These are phyloP conservation scores for Secale cereale DNA, from an alignment of 176 grass and related monocot genomes.

Conservation along the genomic window DNA sequence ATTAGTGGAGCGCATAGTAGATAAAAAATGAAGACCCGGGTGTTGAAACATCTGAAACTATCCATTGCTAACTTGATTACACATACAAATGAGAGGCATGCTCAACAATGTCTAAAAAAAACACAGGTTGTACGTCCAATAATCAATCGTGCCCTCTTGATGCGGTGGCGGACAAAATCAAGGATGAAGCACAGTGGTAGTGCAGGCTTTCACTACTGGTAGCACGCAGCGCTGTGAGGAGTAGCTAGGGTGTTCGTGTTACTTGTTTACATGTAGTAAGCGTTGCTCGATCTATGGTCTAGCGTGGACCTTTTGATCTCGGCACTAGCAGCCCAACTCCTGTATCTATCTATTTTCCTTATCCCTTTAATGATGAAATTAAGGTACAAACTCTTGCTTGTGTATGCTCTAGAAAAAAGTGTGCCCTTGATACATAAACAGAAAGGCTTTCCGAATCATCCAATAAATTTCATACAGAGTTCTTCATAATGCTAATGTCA, in stretches of 20 bases:
- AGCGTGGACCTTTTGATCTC: not conserved
- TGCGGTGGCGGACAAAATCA: not conserved
- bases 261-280: not conserved
- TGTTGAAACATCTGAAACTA: not conserved
- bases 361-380: not conserved
- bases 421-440: not conserved
- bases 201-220: not conserved
- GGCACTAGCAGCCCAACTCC: not conserved
- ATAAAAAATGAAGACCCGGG: not conserved
- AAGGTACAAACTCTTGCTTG: not conserved
- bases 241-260: not conserved
- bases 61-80: not conserved
- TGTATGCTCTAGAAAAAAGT: not conserved
- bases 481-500: not conserved
- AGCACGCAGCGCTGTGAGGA: not conserved
- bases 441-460: not conserved
- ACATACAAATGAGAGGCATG: not conserved
- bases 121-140: too few relatives aligned
- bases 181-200: not conserved
- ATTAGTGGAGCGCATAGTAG: not conserved
- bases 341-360: not conserved
- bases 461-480: not conserved
- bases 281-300: not conserved
- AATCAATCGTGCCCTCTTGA: not conserved
- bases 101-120: not conserved